Conservation (phyloP, 805 yeast genomes). For the Debaryomyces maramus region DNA sequence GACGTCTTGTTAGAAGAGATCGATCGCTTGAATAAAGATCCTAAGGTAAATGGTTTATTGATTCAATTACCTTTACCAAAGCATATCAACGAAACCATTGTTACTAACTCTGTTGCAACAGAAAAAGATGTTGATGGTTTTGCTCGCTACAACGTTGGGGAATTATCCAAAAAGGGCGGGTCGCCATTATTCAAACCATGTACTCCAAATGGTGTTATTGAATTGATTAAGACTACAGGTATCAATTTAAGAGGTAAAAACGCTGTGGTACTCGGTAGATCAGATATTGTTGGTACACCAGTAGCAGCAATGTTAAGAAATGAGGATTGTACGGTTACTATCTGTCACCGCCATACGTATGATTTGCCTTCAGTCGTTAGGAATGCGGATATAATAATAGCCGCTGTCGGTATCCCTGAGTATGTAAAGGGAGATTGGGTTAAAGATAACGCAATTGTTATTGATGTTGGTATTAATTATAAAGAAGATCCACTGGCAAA, state of each 20-base stretch:
- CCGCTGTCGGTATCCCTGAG: constrained; percentile 87
- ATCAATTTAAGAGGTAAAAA: constrained; percentile 71
- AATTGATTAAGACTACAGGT: constrained; percentile 68
- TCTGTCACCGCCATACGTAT: constrained; percentile 73
- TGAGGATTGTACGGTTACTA: constrained; percentile 84
- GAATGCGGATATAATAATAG: constrained; percentile 83
- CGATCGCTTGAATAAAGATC: constrained; percentile 67
- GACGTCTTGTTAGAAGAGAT: constrained; percentile 59
- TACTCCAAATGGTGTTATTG: constrained; percentile 92
- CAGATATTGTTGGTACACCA: constrained; percentile 95
- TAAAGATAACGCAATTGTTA: constrained; percentile 79
- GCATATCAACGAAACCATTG: constrained; percentile 70
- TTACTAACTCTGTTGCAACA: constrained; percentile 79
- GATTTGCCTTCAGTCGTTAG: constrained; percentile 56
- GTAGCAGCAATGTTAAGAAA: constrained; percentile 80
- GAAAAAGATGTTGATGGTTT: constrained; percentile 96
- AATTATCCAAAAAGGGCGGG: constrained; percentile 84
- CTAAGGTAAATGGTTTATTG: constrained; percentile 78
- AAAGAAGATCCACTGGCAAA: constrained; percentile 71
- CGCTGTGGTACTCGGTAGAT: constrained; percentile 92
- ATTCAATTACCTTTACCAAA: constrained; percentile 89
- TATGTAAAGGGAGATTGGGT: constrained; percentile 87
- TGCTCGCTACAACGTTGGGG: constrained; percentile 85
- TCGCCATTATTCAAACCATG: constrained; percentile 84
- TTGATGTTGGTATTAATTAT: constrained; percentile 95